Conservation (phyloP, 2,329 filamentous ascomycete genomes). For the Ophiocordyceps unilateralis region DNA sequence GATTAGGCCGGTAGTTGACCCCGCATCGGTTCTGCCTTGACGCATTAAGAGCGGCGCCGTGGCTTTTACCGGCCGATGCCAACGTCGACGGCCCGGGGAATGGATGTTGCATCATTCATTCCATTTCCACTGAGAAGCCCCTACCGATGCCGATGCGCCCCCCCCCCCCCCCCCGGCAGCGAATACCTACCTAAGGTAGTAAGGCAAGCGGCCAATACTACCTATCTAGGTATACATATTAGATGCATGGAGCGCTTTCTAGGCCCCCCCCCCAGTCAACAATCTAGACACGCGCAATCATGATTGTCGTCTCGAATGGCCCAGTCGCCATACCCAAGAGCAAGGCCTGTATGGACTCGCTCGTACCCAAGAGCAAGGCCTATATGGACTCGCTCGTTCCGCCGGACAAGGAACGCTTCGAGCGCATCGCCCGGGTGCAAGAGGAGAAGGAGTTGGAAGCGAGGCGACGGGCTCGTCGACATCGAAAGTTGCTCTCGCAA, state of each 20-base stretch:
- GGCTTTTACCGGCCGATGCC: too few species aligned
- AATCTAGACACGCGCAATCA: neutral
- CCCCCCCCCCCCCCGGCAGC: too few species aligned
- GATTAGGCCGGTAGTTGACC: neutral
- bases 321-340: slow-evolving; percentile 7
- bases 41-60: neutral
- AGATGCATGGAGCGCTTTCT: neutral
- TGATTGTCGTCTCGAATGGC: neutral
- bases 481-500: slow-evolving; percentile 13
- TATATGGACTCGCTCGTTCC: slow-evolving; percentile 34
- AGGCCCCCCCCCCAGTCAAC: neutral
- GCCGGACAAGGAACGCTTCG: slow-evolving; percentile 27
- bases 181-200: too few species aligned
- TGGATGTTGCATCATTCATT: too few species aligned
- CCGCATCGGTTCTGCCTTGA: too few species aligned
- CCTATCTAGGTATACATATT: too few species aligned
- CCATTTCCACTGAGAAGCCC: too few species aligned
- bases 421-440: slow-evolving; percentile 31
- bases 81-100: too few species aligned
- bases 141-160: too few species aligned
- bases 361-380: slow-evolving; percentile 21
- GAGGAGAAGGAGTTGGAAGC: slow-evolving; percentile 26
- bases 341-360: slow-evolving; percentile 31
- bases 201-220: too few species aligned
- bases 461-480: slow-evolving; percentile 21